Conservation (phyloP, 306 rosid genomes). For the Rosa lucieae region DNA sequence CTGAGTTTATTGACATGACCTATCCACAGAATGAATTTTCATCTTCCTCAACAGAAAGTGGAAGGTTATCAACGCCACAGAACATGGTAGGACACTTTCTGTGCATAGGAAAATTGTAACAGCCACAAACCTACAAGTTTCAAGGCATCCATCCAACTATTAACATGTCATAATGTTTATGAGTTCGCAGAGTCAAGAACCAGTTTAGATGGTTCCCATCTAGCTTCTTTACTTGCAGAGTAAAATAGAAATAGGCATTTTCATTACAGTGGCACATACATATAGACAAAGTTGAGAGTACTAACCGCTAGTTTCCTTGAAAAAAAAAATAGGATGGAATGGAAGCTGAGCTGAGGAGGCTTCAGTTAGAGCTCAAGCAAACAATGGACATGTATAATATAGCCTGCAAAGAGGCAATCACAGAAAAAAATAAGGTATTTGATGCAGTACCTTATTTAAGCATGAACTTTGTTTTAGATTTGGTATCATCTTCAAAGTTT, state of each 20-base stretch:
- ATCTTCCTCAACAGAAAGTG: slow-evolving; percentile 50
- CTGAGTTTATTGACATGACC: slow-evolving; percentile 40
- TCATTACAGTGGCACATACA: not conserved
- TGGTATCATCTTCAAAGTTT: not conserved
- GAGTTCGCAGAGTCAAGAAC: not conserved
- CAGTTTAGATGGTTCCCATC: not conserved
- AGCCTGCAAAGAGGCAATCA: slow-evolving; percentile 80
- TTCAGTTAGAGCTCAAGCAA: slow-evolving; percentile 75
- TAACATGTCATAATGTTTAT: not conserved
- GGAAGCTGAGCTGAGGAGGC: slow-evolving; percentile 84
- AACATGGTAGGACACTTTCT: slow-evolving; percentile 35
- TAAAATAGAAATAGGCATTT: not conserved
- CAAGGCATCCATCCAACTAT: not conserved
- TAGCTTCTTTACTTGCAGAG: not conserved
- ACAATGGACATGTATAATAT: slow-evolving; percentile 88
- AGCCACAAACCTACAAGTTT: not conserved
- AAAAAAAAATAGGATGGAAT: slow-evolving; percentile 49
- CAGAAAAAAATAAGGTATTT: slow-evolving; percentile 65
- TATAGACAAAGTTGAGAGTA: not conserved
- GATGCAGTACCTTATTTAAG: not conserved
- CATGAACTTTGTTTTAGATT: not conserved
- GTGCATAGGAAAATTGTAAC: not conserved
- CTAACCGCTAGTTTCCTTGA: not conserved
- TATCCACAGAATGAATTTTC: slow-evolving; percentile 29
- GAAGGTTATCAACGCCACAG: slow-evolving; percentile 27